phyloP scores from a whole-genome alignment of 495 filamentous ascomycete genomes.

The Penicillium manginii region DNA sequence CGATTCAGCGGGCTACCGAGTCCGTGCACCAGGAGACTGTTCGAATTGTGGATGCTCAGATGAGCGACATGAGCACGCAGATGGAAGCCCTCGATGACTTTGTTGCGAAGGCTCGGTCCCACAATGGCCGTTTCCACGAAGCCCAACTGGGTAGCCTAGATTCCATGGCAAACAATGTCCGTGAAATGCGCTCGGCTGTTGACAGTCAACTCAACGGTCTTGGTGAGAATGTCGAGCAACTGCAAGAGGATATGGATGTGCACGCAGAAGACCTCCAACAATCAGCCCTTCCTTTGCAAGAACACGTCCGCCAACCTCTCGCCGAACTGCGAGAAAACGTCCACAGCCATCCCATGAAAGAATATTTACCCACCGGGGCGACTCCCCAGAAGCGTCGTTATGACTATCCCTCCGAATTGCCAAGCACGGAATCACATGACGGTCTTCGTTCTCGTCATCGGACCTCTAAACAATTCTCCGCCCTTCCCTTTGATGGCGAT shows the following conservation, averaged over 20 bases:
- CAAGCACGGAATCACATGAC: constrained; percentile 75
- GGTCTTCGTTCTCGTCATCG: constrained; percentile 62
- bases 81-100: constrained; percentile 91
- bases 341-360: constrained; percentile 61
- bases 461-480: constrained; percentile 43
- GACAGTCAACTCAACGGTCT: constrained; percentile 65
- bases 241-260: constrained; percentile 65
- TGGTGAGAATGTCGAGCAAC: constrained; percentile 60
- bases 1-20: constrained; percentile 79
- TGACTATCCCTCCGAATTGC: constrained; percentile 72
- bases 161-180: constrained; percentile 63
- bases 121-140: constrained; percentile 77
- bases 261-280: constrained; percentile 57
- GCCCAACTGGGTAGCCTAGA: constrained; percentile 64
- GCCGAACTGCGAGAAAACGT: constrained; percentile 67
- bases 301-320: constrained; percentile 69
- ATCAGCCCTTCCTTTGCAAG: constrained; percentile 59
- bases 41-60: constrained; percentile 86
- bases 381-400: constrained; percentile 82
- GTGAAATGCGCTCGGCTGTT: constrained; percentile 70
- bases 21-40: constrained; percentile 92
- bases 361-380: constrained; percentile 82
- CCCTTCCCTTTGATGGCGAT: constrained; percentile 40
- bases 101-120: constrained; percentile 77
- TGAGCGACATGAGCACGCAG: constrained; percentile 80